These are phyloP conservation scores for Serendipita vermifera DNA, from an alignment of 768 basidiomycete genomes.

Conservation along the genomic window DNA sequence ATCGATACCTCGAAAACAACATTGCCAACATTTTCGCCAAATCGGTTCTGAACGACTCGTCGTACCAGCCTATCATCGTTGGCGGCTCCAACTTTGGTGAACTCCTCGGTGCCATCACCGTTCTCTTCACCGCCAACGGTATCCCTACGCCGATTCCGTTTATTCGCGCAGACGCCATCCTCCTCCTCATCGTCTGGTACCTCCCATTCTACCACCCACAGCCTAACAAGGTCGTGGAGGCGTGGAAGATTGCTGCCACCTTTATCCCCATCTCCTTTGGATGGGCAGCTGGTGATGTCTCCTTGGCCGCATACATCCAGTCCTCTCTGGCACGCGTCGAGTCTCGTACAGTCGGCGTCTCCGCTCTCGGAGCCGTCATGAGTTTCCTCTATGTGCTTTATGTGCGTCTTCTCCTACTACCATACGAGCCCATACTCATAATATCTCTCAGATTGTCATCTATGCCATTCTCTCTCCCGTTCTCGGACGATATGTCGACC, in stretches of 20 bases:
- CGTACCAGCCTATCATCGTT: not conserved
- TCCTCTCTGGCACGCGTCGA: not conserved
- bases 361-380: not conserved
- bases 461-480: not conserved
- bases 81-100: not conserved
- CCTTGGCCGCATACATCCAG: not conserved
- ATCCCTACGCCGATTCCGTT: not conserved
- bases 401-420: too few relatives aligned
- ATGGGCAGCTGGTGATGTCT: conserved; percentile 5
- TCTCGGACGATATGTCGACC: not conserved
- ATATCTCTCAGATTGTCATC: too few relatives aligned
- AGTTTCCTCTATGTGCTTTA: not conserved
- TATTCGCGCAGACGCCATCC: not conserved
- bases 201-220: not conserved
- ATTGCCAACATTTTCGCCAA: not conserved
- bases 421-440: too few relatives aligned
- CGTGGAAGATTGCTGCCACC: not conserved
- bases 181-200: not conserved
- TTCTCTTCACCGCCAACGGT: not conserved
- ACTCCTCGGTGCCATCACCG: not conserved
- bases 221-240: not conserved
- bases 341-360: not conserved
- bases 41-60: not conserved
- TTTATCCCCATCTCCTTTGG: not conserved
- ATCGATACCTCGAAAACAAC: not conserved